Conservation (phyloP, 805 yeast species). For the Teunomyces cretensis region DNA sequence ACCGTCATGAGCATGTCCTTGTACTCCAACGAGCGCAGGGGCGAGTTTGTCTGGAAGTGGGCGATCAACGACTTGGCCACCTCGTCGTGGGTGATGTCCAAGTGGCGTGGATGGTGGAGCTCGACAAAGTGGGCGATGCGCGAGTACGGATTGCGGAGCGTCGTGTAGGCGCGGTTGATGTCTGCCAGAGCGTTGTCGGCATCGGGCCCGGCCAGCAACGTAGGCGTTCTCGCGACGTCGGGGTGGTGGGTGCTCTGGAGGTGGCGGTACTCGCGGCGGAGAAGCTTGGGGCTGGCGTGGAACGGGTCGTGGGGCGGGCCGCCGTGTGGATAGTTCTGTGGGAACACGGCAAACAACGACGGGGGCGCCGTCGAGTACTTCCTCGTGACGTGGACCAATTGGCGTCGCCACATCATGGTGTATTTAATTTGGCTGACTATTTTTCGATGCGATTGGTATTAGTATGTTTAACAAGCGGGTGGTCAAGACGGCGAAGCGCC, state of each 20-base stretch:
- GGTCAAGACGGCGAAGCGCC: neutral
- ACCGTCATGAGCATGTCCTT: slow-evolving; percentile 69
- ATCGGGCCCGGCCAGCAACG: slow-evolving; percentile 37
- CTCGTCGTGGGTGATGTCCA: slow-evolving; percentile 63
- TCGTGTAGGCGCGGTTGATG: slow-evolving; percentile 76
- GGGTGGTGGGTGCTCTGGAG: slow-evolving; percentile 83
- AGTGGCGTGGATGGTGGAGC: slow-evolving; percentile 34
- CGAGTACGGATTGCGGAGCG: slow-evolving; percentile 64
- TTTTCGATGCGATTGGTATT: too few species aligned
- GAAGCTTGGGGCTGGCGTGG: slow-evolving; percentile 48
- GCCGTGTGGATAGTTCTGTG: slow-evolving; percentile 66
- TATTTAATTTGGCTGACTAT: too few species aligned
- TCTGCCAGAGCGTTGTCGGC: slow-evolving; percentile 17
- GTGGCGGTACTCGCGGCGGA: slow-evolving; percentile 72
- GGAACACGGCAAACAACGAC: slow-evolving; percentile 65
- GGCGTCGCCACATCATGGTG: neutral
- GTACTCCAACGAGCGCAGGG: slow-evolving; percentile 36
- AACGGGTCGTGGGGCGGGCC: slow-evolving; percentile 65
- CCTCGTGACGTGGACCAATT: too few species aligned
- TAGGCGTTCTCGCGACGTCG: slow-evolving; percentile 45
- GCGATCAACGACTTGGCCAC: slow-evolving; percentile 42
- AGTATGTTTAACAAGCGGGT: slow-evolving; percentile 13
- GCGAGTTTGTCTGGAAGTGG: slow-evolving; percentile 34
- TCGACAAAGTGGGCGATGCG: slow-evolving; percentile 46
- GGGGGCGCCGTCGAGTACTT: slow-evolving; percentile 2